These are phyloP conservation scores for Escovopsis sp. DNA, from an alignment of 2,329 filamentous ascomycete species.

Conservation along the genomic window DNA sequence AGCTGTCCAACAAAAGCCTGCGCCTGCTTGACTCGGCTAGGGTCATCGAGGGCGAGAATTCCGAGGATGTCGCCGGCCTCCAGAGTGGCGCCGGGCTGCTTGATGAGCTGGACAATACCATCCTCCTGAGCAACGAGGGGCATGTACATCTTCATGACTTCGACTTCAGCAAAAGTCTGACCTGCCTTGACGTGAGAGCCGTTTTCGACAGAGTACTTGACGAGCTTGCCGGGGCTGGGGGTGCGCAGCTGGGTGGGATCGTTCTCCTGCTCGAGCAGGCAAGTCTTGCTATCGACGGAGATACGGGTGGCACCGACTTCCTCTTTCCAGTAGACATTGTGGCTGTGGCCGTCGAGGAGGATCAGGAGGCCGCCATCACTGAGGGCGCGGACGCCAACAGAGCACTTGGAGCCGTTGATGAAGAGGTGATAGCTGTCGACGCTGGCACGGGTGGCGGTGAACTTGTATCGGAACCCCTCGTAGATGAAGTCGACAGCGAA, in stretches of 20 bases:
- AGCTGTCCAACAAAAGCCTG: constrained; percentile 87
- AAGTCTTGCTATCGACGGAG: constrained; percentile 96
- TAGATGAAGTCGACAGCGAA: constrained; percentile 99
- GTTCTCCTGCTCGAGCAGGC: constrained; percentile 94
- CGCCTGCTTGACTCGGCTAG: constrained; percentile 89
- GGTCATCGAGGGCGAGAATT: constrained; percentile 89
- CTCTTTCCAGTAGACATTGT: constrained; percentile 99
- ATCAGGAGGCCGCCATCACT: constrained; percentile 89
- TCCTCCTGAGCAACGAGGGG: constrained; percentile 89
- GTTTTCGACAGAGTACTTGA: constrained; percentile 95
- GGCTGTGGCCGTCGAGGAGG: constrained; percentile 78
- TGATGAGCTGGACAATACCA: constrained; percentile 93
- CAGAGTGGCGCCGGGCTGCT: constrained; percentile 94
- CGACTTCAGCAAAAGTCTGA: constrained; percentile 88
- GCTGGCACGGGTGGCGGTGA: constrained; percentile 88
- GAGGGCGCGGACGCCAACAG: constrained; percentile 80
- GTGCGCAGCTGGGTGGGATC: constrained; percentile 94
- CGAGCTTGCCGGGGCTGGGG: constrained; percentile 90
- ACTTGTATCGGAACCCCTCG: constrained; percentile 92
- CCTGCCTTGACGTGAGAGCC: constrained; percentile 85
- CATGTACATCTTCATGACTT: constrained; percentile 99
- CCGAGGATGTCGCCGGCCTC: constrained; percentile 98
- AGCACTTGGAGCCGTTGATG: constrained; percentile 96
- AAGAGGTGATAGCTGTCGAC: constrained; percentile 92
- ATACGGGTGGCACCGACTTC: constrained; percentile 91